phyloP scores from a whole-genome alignment of 2,329 filamentous ascomycete species.

The Colletotrichum destructivum region DNA sequence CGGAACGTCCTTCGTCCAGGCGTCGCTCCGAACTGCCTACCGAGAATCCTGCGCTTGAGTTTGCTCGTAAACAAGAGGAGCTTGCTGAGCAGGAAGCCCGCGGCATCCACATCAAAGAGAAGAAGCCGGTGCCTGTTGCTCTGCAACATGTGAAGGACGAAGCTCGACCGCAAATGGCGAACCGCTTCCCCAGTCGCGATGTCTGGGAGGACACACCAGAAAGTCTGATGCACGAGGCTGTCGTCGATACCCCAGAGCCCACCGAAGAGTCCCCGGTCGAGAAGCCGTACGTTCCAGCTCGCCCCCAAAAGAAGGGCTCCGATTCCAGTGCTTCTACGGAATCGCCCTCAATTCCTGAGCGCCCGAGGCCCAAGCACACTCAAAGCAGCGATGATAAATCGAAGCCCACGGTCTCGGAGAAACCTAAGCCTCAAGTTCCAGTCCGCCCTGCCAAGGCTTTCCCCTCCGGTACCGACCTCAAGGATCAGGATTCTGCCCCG shows the following conservation, averaged over 20 bases:
- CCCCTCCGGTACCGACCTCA: slow-evolving; percentile 57
- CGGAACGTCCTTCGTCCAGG: slow-evolving; percentile 54
- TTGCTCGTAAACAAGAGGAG: slow-evolving; percentile 77
- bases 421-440: slow-evolving; percentile 74
- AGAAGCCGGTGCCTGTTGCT: slow-evolving; percentile 52
- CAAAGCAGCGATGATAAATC: slow-evolving; percentile 56
- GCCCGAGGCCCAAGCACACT: slow-evolving; percentile 66
- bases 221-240: slow-evolving; percentile 84
- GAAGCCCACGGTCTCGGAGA: slow-evolving; percentile 64
- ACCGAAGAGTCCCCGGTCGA: slow-evolving; percentile 57
- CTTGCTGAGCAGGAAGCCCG: slow-evolving; percentile 71
- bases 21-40: slow-evolving; percentile 47
- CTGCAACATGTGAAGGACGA: slow-evolving; percentile 45
- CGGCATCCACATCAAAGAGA: slow-evolving; percentile 63
- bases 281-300: slow-evolving; percentile 75
- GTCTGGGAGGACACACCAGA: slow-evolving; percentile 96
- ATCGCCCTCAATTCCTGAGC: slow-evolving; percentile 64
- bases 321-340: slow-evolving; percentile 49
- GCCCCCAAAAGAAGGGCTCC: slow-evolving; percentile 63
- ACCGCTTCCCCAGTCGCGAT: slow-evolving; percentile 91
- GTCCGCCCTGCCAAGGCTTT: slow-evolving; percentile 70
- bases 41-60: slow-evolving; percentile 72
- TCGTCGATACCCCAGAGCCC: slow-evolving; percentile 70
- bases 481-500: slow-evolving; percentile 60
- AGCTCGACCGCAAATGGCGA: slow-evolving; percentile 70